Evolutionary conservation across 805 yeast species (phyloP).

Genomic region (Kuraishia hungarica): DNA sequence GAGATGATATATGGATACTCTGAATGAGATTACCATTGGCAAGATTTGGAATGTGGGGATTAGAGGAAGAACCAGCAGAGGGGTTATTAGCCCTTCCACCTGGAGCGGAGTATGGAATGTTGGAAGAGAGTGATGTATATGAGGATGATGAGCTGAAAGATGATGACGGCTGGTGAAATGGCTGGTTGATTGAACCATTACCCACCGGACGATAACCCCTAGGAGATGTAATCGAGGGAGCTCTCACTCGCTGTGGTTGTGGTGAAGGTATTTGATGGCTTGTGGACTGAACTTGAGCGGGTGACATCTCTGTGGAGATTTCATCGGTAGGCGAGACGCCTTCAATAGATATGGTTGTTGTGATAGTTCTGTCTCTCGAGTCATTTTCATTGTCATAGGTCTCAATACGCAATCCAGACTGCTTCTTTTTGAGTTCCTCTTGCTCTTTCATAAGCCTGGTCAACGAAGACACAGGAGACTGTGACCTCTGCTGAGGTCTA

Average conservation of each 20-base stretch:
- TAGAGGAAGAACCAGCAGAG: slow-evolving; percentile 4
- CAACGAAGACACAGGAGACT: slow-evolving; percentile 19
- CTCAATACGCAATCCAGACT: slow-evolving; percentile 12
- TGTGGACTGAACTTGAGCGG: neutral
- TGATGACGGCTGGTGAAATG: slow-evolving; percentile 6
- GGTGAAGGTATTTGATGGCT: neutral
- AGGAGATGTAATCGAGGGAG: neutral
- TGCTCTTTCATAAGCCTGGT: slow-evolving; percentile 25
- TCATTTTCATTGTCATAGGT: slow-evolving; percentile 3
- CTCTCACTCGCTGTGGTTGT: neutral
- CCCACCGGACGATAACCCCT: neutral
- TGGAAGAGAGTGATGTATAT: slow-evolving; percentile 39
- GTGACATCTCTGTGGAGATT: neutral
- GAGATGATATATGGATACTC: slow-evolving; percentile 64
- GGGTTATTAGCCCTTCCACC: slow-evolving; percentile 35
- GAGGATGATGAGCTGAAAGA: slow-evolving; percentile 16
- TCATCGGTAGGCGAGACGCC: slow-evolving; percentile 23
- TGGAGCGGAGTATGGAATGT: slow-evolving; percentile 67
- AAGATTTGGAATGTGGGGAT: slow-evolving; percentile 35
- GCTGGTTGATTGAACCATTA: neutral
- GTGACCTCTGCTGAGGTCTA: neutral
- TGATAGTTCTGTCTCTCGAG: slow-evolving; percentile 13
- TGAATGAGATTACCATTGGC: slow-evolving; percentile 50
- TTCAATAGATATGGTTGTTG: slow-evolving; percentile 24
- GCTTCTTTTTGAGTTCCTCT: slow-evolving; percentile 8